phyloP scores from a whole-genome alignment of 768 basidiomycete genomes.

The Termitomyces titanicus region DNA sequence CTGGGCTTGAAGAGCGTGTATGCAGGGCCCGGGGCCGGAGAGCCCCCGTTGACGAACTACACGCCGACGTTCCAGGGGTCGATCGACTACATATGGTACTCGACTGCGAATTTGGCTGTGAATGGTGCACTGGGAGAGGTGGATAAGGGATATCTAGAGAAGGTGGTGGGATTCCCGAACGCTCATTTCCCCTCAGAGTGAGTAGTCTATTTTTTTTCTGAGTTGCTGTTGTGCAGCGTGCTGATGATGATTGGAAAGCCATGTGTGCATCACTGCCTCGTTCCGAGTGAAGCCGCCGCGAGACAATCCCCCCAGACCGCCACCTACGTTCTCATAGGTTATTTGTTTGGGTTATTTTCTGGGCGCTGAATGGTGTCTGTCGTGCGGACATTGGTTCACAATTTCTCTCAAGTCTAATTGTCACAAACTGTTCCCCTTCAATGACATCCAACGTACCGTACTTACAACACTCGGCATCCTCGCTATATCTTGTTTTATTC shows the following conservation, averaged over 20 bases:
- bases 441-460: slow-evolving; percentile 8
- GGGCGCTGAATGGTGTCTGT: slow-evolving; percentile 2
- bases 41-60: slow-evolving; percentile 79
- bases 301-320: slow-evolving; percentile 29
- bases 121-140: slow-evolving; percentile 88
- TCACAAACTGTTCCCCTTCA: background rate
- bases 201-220: slow-evolving; percentile 29
- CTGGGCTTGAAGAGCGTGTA: slow-evolving; percentile 87
- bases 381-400: slow-evolving; percentile 13
- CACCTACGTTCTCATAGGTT: slow-evolving; percentile 21
- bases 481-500: slow-evolving; percentile 16
- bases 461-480: slow-evolving; percentile 11
- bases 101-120: slow-evolving; percentile 65
- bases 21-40: slow-evolving; percentile 39
- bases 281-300: slow-evolving; percentile 78
- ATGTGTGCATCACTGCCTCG: slow-evolving; percentile 67
- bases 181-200: slow-evolving; percentile 96
- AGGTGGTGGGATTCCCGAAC: slow-evolving; percentile 95
- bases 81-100: slow-evolving; percentile 95
- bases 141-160: slow-evolving; percentile 79
- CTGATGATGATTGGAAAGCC: slow-evolving; percentile 39
- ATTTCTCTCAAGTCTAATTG: slow-evolving; percentile 1
- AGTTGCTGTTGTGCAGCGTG: slow-evolving; percentile 4
- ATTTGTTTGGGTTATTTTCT: slow-evolving; percentile 9
- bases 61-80: slow-evolving; percentile 84